phyloP scores from a whole-genome alignment of 805 yeast species.

The Candida andamanensis region DNA sequence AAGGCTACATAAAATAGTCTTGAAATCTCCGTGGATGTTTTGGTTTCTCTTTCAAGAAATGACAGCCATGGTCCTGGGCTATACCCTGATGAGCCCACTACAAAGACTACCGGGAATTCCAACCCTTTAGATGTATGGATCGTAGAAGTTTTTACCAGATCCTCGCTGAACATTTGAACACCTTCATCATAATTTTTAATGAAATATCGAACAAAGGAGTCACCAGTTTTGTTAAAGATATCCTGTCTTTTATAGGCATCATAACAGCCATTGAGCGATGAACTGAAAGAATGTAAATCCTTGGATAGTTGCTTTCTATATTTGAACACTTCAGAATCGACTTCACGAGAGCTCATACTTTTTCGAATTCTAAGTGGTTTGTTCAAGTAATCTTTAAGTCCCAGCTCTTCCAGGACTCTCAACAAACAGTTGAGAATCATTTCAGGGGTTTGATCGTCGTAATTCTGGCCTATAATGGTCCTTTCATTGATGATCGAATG shows the following conservation, averaged over 20 bases:
- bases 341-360: not conserved
- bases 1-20: slow-evolving; percentile 58
- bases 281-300: slow-evolving; percentile 16
- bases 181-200: slow-evolving; percentile 37
- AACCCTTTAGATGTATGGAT: slow-evolving; percentile 73
- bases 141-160: slow-evolving; percentile 53
- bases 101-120: slow-evolving; percentile 66
- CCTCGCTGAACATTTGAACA: slow-evolving; percentile 19
- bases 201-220: slow-evolving; percentile 35
- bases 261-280: slow-evolving; percentile 16
- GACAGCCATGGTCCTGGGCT: slow-evolving; percentile 13
- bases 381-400: slow-evolving; percentile 23
- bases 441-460: slow-evolving; percentile 26
- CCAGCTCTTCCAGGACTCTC: slow-evolving; percentile 27
- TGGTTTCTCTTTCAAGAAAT: slow-evolving; percentile 5
- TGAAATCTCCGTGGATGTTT: slow-evolving; percentile 17
- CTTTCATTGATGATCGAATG: slow-evolving; percentile 12
- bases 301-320: slow-evolving; percentile 8
- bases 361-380: slow-evolving; percentile 8
- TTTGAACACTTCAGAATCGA: slow-evolving; percentile 1
- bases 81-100: slow-evolving; percentile 19
- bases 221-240: slow-evolving; percentile 4
- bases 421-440: slow-evolving; percentile 29
- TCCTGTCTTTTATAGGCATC: slow-evolving; percentile 7
- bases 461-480: slow-evolving; percentile 13